Evolutionary conservation across 2,329 filamentous ascomycete species (phyloP), one percentile per base, ranked within the genome.

Genomic region (Pyricularia pennisetigena): DNA sequence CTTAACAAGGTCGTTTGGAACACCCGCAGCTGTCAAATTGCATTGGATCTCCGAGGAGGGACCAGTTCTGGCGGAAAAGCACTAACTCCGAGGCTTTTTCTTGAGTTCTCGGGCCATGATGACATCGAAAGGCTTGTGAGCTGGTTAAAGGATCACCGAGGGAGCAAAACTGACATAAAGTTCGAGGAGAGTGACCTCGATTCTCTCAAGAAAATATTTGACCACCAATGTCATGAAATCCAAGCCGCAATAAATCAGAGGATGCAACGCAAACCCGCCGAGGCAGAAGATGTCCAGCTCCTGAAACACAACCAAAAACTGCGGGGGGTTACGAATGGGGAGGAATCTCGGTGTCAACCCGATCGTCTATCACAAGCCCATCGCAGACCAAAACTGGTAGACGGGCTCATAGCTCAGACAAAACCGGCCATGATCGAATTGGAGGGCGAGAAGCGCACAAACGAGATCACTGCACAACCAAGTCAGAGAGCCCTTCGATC

Each of bases 81-180:
- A 49, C 8, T 66, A 5, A 24, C 23, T 9, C 20, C 20, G 10
- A 66, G 41, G 4, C 66, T 72, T 65, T 67, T 49, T 6, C 20
- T 72, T 0, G 20, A 66, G 64, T 72, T 72, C 23, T 14, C 5
- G 3, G 4, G 9, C 2, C 16, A 16, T 1, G n/a, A 62, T 12
- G 70, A 70, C 3, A 68, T 68, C 14, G 64, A 62, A 12, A 65
- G 24, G 2, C 2, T 71, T 1, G 24, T 66, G 5, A 23, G 29
- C 1, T 71, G 70, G 69, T 63, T 54, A 9, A 9, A 3, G 28
- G 28, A n/a, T 20, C 10, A 62, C n/a, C 29, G 20, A 16, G 28
- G 41, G 5, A 29, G 24, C 49, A 67, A 59, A 29, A 32, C 20
- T 26, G 26, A 67, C 9, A 35, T 28, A 23, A 14, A 66, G 32